Percentiles rank a stretch among this genome's conserved stretches.
These are phyloP conservation scores for Ramichloridium luteum DNA, from an alignment of 2,329 filamentous ascomycete species.

Conservation along the genomic window DNA sequence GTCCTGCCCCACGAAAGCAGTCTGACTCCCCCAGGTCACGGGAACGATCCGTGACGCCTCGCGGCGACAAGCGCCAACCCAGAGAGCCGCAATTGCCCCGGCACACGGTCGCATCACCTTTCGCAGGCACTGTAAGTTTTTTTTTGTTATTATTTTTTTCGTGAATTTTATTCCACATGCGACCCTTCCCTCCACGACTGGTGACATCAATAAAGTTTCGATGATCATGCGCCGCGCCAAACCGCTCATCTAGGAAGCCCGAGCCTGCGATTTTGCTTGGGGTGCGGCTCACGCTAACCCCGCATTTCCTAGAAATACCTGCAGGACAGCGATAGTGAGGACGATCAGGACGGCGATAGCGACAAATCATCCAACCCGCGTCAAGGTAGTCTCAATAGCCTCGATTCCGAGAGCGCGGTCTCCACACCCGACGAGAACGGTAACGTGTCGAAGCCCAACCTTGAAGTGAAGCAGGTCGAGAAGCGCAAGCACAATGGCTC, in stretches of 20 bases:
- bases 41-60: constrained; percentile 16
- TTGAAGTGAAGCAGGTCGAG: constrained; percentile 22
- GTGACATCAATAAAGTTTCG: no score
- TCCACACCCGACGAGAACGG: constrained; percentile 7
- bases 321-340: constrained; percentile 21
- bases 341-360: no score
- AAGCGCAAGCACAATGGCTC: constrained; percentile 22
- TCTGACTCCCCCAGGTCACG: constrained; percentile 10
- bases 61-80: constrained; percentile 11
- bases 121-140: constrained; percentile 21
- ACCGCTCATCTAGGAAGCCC: no score
- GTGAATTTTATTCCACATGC: no score
- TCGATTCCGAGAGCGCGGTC: constrained; percentile 2
- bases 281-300: constrained; percentile 15
- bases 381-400: constrained; percentile 17
- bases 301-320: constrained; percentile 21
- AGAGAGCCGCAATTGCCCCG: constrained; percentile 9
- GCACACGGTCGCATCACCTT: constrained; percentile 25
- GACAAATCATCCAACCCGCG: constrained; percentile 21
- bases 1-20: constrained; percentile 17
- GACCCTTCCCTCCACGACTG: no score
- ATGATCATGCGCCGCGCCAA: no score
- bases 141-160: background rate
- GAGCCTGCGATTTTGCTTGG: no score
- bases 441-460: constrained; percentile 10